A percentile compares a stretch with the other conserved stretches of the same genome.
phyloP scores from a whole-genome alignment of 768 basidiomycete genomes.

The Boletus reticuloceps region DNA sequence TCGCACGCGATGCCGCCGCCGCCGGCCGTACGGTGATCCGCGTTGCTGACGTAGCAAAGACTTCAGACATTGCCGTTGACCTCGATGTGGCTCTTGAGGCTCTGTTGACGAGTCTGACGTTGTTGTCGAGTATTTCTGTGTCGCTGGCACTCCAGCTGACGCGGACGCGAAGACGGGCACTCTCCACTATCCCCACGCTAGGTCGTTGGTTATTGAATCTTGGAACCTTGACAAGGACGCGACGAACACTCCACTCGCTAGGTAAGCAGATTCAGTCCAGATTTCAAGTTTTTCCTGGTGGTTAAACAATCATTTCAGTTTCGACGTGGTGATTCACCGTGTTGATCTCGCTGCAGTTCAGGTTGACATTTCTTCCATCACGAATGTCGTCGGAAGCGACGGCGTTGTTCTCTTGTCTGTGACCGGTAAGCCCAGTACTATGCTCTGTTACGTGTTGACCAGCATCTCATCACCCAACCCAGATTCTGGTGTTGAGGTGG shows the following conservation, averaged over 20 bases:
- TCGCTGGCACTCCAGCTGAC: slow-evolving; percentile 15
- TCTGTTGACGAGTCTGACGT: slow-evolving; percentile 16
- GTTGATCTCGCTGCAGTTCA: slow-evolving; percentile 20
- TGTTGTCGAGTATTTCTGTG: slow-evolving; percentile 17
- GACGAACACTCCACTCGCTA: slow-evolving; percentile 2
- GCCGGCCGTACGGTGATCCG: slow-evolving; percentile 24
- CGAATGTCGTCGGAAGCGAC: slow-evolving; percentile 21
- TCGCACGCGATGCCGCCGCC: slow-evolving; percentile 14
- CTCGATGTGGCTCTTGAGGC: slow-evolving; percentile 16
- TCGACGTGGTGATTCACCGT: slow-evolving; percentile 22
- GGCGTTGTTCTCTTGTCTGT: slow-evolving; percentile 25
- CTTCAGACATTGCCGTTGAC: slow-evolving; percentile 13
- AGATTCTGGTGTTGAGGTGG: slow-evolving; percentile 19
- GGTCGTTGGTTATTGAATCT: slow-evolving; percentile 20
- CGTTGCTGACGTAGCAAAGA: slow-evolving; percentile 23
- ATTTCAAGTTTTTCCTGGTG: background rate
- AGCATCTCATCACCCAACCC: background rate
- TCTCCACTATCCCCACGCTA: slow-evolving; percentile 10
- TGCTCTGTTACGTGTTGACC: background rate
- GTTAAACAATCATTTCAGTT: background rate
- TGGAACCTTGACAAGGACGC: slow-evolving; percentile 13
- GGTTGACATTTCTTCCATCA: slow-evolving; percentile 19
- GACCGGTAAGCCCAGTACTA: slow-evolving; percentile 12
- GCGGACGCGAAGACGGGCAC: slow-evolving; percentile 23
- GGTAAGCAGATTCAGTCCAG: slow-evolving; percentile 2